phyloP scores from a whole-genome alignment of 257 asterid species.

The Fraxinus cuspidata region DNA sequence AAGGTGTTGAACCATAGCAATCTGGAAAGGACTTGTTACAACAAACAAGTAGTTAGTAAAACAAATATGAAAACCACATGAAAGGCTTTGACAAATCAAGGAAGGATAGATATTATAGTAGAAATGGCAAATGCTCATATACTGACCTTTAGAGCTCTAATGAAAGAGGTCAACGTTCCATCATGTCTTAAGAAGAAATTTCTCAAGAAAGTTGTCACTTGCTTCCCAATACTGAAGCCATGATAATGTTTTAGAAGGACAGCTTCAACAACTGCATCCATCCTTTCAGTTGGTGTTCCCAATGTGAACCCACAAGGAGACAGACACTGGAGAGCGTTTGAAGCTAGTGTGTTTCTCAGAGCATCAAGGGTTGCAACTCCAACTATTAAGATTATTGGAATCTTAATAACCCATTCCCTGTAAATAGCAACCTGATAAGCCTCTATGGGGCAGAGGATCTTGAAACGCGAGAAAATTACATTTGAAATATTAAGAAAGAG shows the following conservation, averaged over 20 bases:
- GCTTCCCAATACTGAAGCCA: conserved; percentile 69
- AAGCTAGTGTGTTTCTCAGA: conserved; percentile 57
- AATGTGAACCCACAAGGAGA: conserved; percentile 60
- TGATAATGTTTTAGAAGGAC: conserved; percentile 58
- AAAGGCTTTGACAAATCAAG: conserved; percentile 28
- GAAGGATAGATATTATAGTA: neutral
- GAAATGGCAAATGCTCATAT: neutral
- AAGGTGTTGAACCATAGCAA: conserved; percentile 69
- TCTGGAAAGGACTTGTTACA: conserved; percentile 47
- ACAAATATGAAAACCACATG: conserved; percentile 11
- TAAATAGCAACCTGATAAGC: conserved; percentile 31
- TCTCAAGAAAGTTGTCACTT: conserved; percentile 67
- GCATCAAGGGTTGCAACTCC: conserved; percentile 85
- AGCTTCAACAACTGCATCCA: conserved; percentile 81
- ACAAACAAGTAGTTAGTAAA: conserved; percentile 20
- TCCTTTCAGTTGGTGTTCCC: conserved; percentile 76
- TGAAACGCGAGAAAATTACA: conserved; percentile 18
- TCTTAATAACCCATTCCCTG: conserved; percentile 90
- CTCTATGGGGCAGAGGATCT: conserved; percentile 24
- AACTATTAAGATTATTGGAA: conserved; percentile 73
- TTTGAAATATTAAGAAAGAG: neutral
- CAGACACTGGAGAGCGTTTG: conserved; percentile 55
- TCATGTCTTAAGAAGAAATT: conserved; percentile 82
- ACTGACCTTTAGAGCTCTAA: conserved; percentile 82
- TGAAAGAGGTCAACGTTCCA: conserved; percentile 82